Evolutionary conservation across 2,329 filamentous ascomycete species (phyloP), one percentile per base, ranked within the genome.

Genomic region (Aureobasidium sp.): DNA sequence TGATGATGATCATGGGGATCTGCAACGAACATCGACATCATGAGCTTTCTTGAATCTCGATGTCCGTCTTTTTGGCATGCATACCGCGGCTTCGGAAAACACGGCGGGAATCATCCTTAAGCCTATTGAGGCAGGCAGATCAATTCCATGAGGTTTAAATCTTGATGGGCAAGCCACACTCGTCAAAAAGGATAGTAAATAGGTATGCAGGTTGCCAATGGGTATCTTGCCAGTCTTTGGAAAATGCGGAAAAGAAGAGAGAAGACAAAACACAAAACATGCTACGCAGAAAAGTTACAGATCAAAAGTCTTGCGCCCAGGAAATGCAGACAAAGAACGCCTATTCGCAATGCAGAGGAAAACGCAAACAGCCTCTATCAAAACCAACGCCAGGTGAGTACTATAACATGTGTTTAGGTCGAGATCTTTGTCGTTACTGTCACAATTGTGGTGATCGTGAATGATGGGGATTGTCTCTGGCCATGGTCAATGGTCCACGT

Each of bases 401-500:
- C 53, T 10, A 32, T 7, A 42, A 57, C 49, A 48, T 48, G 30
- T 48, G 3, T 34, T 34, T 3, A 29, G 13, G 39, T 32, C 45
- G 9, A 59, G 5, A 32, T 11, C 15, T 6, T 29, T 42, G 25
- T 7, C 36, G 34, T 9, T 45, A 21, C 34, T 39, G 21, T 47
- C 44, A 58, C 41, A 9, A 16, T 36, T 39, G 45, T 36, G 32
- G 10, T 21, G 29, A 9, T 27, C 45, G 47, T 15, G 42, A 34
- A 8, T 44, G 37, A 21, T 60, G 45, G n/a, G 57, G 57, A 13
- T 60, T 60, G 47, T 60, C 57, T 47, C 25, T 60, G 6, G 57
- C 57, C 50, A 57, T 62, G 21, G 44, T 70, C 68, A 34, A 69
- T 64, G 61, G 69, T 8, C 55, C 55, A 29, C 57, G 57, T n/a